Evolutionary conservation across 306 rosid species (phyloP).

Genomic region (Urtica urens): DNA sequence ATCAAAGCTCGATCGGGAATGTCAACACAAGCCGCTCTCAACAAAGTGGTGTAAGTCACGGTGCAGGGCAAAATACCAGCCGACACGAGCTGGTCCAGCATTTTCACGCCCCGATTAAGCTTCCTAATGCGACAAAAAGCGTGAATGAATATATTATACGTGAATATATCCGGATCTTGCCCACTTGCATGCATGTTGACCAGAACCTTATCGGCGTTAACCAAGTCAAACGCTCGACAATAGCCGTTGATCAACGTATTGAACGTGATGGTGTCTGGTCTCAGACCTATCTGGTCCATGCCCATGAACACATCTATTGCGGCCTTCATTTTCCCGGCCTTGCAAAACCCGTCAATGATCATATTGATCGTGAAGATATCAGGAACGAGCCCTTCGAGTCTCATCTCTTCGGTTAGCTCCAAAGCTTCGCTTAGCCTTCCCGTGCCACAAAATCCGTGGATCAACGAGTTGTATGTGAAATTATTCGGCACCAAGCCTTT

Average conservation of each 20-base stretch:
- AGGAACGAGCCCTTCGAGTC: conserved; percentile 48
- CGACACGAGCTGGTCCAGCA: conserved; percentile 50
- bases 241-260: conserved; percentile 64
- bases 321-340: conserved; percentile 51
- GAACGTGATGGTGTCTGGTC: conserved; percentile 52
- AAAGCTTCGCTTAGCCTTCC: conserved; percentile 49
- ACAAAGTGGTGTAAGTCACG: conserved; percentile 55
- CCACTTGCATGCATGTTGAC: conserved; percentile 42
- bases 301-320: conserved; percentile 42
- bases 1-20: conserved; percentile 52
- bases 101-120: conserved; percentile 40
- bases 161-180: conserved; percentile 55
- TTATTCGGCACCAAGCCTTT: conserved; percentile 61
- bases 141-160: conserved; percentile 51
- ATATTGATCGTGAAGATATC: conserved; percentile 57
- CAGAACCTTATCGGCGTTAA: conserved; percentile 39
- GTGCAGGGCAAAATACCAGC: conserved; percentile 50
- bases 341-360: conserved; percentile 57
- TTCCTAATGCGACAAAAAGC: conserved; percentile 42
- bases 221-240: conserved; percentile 57
- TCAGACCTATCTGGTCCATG: conserved; percentile 43
- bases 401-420: conserved; percentile 54
- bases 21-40: conserved; percentile 51
- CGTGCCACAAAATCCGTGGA: conserved; percentile 39
- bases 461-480: conserved; percentile 66